phyloP scores from a whole-genome alignment of 129 eudicot genomes.

The Artemisia annua region DNA sequence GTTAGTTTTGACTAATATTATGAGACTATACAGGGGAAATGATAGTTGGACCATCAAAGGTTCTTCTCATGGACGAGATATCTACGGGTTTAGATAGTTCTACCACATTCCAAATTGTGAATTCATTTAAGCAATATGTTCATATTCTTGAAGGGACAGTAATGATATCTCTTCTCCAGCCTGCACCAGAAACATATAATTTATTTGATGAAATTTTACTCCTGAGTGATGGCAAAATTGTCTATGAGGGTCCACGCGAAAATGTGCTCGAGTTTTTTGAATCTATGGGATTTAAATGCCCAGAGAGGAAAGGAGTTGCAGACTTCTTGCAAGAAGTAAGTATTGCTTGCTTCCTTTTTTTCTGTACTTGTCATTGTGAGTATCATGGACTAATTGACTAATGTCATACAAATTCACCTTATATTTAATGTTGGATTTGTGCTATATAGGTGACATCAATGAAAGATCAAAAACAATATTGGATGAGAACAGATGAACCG shows the following conservation, averaged over 20 bases:
- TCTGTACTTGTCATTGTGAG: too few relatives aligned
- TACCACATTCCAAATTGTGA: constrained; percentile 64
- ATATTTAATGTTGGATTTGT: constrained; percentile 6
- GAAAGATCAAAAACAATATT: constrained; percentile 68
- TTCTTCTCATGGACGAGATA: constrained; percentile 70
- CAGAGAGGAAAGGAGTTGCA: constrained; percentile 61
- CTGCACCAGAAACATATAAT: constrained; percentile 72
- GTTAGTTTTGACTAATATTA: not conserved
- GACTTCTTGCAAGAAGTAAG: constrained; percentile 72
- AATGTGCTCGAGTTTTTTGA: constrained; percentile 64
- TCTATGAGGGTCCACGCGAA: constrained; percentile 76
- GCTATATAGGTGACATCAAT: constrained; percentile 64
- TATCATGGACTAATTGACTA: too few relatives aligned
- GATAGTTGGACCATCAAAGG: constrained; percentile 64
- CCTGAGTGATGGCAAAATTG: constrained; percentile 61
- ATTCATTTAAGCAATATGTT: constrained; percentile 47
- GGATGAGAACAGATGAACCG: constrained; percentile 46
- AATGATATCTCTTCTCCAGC: constrained; percentile 70
- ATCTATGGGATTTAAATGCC: constrained; percentile 57
- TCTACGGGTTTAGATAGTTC: constrained; percentile 78
- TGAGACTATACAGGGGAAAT: constrained; percentile 49
- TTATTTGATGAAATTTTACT: constrained; percentile 76
- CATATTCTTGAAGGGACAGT: constrained; percentile 69
- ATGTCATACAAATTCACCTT: not conserved
- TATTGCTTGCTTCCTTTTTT: not conserved